phyloP scores from a whole-genome alignment of 768 basidiomycete genomes.

The Tulasnella sp. region DNA sequence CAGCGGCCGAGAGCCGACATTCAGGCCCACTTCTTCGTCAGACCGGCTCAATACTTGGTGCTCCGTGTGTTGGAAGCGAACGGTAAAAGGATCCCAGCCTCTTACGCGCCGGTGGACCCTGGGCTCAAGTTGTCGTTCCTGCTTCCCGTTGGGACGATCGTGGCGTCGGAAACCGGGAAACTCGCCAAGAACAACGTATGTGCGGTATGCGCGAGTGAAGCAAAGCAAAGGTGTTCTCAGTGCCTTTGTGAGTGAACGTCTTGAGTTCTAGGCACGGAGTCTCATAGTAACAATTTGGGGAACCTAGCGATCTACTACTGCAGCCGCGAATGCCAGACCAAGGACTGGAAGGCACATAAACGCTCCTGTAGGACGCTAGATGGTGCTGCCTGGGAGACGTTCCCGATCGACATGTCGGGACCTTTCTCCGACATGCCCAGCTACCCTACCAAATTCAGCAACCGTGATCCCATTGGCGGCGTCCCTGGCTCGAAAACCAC shows the following conservation, averaged over 20 bases:
- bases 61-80: slow-evolving; percentile 38
- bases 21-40: neutral
- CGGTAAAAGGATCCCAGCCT: slow-evolving; percentile 34
- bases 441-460: neutral
- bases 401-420: slow-evolving; percentile 30
- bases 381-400: slow-evolving; percentile 40
- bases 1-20: neutral
- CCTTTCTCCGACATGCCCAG: neutral
- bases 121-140: slow-evolving; percentile 37
- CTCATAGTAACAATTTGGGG: neutral
- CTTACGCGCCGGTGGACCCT: slow-evolving; percentile 33
- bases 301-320: slow-evolving; percentile 8
- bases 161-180: slow-evolving; percentile 40
- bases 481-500: neutral
- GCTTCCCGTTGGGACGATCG: slow-evolving; percentile 40
- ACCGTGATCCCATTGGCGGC: neutral
- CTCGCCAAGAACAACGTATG: slow-evolving; percentile 40
- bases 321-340: slow-evolving; percentile 40
- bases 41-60: slow-evolving; percentile 34
- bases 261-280: neutral
- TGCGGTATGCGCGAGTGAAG: slow-evolving; percentile 41
- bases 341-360: slow-evolving; percentile 44
- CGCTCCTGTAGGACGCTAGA: slow-evolving; percentile 39
- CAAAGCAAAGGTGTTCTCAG: slow-evolving; percentile 37
- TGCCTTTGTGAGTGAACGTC: slow-evolving; percentile 33